Base-by-base conservation (phyloP, 441 rosid genomes). In the Bocquillonia castaneifolia region DNA sequence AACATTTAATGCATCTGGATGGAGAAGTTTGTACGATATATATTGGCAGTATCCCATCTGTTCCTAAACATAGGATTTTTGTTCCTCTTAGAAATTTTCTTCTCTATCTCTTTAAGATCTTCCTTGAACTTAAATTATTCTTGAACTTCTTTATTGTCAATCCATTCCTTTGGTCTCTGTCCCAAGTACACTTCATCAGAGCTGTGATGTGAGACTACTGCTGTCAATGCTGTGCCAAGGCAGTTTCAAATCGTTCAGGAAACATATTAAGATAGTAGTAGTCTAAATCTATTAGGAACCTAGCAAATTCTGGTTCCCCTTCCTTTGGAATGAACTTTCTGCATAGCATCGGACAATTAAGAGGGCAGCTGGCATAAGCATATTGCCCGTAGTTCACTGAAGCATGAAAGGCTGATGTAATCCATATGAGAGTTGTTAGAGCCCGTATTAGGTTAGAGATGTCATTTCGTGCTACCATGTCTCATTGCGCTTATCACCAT, bases 361-460 rank as follows among this genome's bases (percentile, higher is more conserved):
- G 87, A 44, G 89, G 90, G 81, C 77, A 84, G 54, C 84, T 81
- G 44, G 81, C 81, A 64, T 85, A 88, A 67, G 87, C 82, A 71
- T 81, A 84, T 67, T 84, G 87, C 17, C 90, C 93, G 63, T 75
- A 85, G 72, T 82, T 80, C 64, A 86, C 77, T 15, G 91, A 72
- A 63, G 94, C 90, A 66, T 88, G 94, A 64, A 78, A 77, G 51
- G 81, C 90, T 42, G 94, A 86, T 39, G 90, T 34, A 32, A 79
- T 85, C 94, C 94, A 86, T 72, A 88, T 73, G 66, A 88, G 82
- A 36, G 81, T 86, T 32, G 88, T 83, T 72, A 88, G 74, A 66
- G 83, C 68, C 54, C 80, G 59, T 64, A 69, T 72, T 47, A 88
- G 80, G 48, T 83, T 71, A 7, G 74, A 20, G 25, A 73, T 69